Evolutionary conservation across 345 rosid species (phyloP).

Genomic region (Diplotaxis tenuifolia): DNA sequence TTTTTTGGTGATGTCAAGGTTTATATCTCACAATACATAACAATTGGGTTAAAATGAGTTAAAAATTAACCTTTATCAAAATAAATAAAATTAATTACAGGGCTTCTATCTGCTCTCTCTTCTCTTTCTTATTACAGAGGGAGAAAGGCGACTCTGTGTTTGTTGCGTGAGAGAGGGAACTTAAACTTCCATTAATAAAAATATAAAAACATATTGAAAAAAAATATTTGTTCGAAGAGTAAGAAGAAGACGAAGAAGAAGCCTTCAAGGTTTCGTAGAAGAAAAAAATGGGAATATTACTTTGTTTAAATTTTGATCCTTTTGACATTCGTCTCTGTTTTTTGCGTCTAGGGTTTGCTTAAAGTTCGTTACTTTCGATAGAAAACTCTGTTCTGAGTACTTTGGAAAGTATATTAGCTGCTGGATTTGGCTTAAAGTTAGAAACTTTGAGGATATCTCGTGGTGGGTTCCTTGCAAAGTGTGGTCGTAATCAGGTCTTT

Average conservation of each 20-base stretch:
- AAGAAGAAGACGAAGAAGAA: constrained; percentile 18
- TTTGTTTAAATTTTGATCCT: constrained; percentile 14
- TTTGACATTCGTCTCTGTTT: constrained; percentile 45
- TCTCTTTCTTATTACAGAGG: constrained; percentile 22
- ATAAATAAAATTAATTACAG: neutral
- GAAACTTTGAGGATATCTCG: constrained; percentile 23
- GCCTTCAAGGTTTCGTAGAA: constrained; percentile 11
- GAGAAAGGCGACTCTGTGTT: constrained; percentile 36
- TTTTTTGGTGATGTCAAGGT: neutral
- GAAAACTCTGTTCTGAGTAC: constrained; percentile 1
- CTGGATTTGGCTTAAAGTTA: constrained; percentile 24
- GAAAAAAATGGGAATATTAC: neutral
- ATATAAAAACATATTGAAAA: neutral
- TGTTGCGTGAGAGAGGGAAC: constrained; percentile 45
- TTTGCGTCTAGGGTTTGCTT: constrained; percentile 36
- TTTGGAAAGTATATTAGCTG: neutral
- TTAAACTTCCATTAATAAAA: constrained; percentile 32
- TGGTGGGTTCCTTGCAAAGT: constrained; percentile 17
- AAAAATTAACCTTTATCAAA: neutral
- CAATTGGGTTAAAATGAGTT: constrained; percentile 6
- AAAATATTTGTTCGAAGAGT: neutral
- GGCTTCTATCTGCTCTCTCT: constrained; percentile 30
- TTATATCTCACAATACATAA: neutral
- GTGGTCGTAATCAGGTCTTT: constrained; percentile 21
- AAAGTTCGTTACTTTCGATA: neutral